These are phyloP conservation scores for Lasiosphaeria ovina DNA, from an alignment of 495 filamentous ascomycete genomes.

Conservation along the genomic window DNA sequence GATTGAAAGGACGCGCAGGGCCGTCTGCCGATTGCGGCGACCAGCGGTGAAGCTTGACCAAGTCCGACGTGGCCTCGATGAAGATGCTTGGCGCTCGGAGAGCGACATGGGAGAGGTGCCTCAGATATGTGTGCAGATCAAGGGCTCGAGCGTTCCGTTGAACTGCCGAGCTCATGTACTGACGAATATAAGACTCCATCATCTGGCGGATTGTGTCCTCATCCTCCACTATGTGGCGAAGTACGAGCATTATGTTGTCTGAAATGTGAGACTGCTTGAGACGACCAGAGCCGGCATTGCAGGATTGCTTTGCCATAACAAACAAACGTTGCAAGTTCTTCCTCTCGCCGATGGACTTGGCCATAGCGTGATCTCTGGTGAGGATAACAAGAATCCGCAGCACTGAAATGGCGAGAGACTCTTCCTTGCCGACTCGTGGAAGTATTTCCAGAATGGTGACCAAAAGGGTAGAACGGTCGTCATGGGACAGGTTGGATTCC, in stretches of 20 bases:
- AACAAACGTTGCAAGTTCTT: conserved; percentile 86
- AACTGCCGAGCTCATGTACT: conserved; percentile 56
- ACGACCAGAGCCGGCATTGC: conserved; percentile 68
- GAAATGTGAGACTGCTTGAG: conserved; percentile 63
- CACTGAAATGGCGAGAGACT: conserved; percentile 77
- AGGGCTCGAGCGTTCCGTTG: conserved; percentile 58
- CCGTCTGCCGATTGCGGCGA: conserved; percentile 37
- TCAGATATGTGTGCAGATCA: conserved; percentile 71
- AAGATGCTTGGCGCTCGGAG: conserved; percentile 84
- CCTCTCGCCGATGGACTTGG: conserved; percentile 76
- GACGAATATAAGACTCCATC: conserved; percentile 86
- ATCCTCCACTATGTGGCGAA: conserved; percentile 93
- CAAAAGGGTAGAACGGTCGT: conserved; percentile 68
- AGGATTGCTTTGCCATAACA: conserved; percentile 89
- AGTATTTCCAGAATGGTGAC: conserved; percentile 75
- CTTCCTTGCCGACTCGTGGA: conserved; percentile 82
- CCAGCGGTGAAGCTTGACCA: conserved; percentile 70
- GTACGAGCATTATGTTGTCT: conserved; percentile 71
- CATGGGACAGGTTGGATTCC: conserved; percentile 62
- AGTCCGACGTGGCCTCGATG: conserved; percentile 85
- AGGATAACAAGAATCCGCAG: conserved; percentile 86
- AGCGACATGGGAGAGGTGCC: conserved; percentile 76
- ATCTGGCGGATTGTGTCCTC: conserved; percentile 85
- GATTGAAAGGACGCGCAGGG: conserved; percentile 45
- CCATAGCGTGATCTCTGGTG: conserved; percentile 73